Conservation (phyloP, 2,329 filamentous ascomycete genomes). For the Neofusicoccum kwambonambiense region DNA sequence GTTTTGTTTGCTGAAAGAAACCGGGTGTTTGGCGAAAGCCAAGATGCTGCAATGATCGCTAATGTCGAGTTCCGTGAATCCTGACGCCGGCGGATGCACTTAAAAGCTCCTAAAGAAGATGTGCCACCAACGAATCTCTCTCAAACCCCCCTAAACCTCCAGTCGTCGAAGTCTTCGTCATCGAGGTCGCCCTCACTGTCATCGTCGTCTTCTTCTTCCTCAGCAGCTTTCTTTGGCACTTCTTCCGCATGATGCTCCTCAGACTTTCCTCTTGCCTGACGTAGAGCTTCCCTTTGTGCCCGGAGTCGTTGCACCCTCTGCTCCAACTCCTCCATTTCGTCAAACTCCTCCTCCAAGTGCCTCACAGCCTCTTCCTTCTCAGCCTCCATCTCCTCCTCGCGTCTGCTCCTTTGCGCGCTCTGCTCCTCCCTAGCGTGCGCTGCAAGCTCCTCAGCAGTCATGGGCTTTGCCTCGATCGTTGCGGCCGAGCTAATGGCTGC, state of each 20-base stretch:
- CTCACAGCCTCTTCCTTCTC: constrained; percentile 49
- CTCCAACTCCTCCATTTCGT: constrained; percentile 51
- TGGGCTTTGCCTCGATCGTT: constrained; percentile 47
- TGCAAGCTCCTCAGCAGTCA: constrained; percentile 47
- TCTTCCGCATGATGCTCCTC: constrained; percentile 17
- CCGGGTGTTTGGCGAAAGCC: neutral
- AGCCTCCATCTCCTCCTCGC: constrained; percentile 47
- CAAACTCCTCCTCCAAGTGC: constrained; percentile 49
- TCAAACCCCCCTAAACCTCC: constrained; percentile 37
- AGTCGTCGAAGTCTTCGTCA: constrained; percentile 33
- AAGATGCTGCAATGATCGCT: constrained; percentile 3
- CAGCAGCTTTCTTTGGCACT: constrained; percentile 16
- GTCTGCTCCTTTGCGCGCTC: constrained; percentile 39
- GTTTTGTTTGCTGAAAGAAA: neutral
- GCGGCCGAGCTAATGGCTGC: constrained; percentile 32
- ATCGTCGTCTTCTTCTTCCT: constrained; percentile 27
- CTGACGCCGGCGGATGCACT: neutral
- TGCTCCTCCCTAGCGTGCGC: constrained; percentile 47
- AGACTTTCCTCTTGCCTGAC: constrained; percentile 24
- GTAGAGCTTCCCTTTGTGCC: constrained; percentile 46
- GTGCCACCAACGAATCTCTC: neutral
- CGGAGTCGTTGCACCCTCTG: constrained; percentile 45
- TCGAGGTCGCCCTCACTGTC: constrained; percentile 37
- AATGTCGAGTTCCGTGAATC: neutral
- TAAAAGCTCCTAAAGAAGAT: neutral